Base-by-base conservation (phyloP, 305 asterid species). In the Fraxinus platypoda region DNA sequence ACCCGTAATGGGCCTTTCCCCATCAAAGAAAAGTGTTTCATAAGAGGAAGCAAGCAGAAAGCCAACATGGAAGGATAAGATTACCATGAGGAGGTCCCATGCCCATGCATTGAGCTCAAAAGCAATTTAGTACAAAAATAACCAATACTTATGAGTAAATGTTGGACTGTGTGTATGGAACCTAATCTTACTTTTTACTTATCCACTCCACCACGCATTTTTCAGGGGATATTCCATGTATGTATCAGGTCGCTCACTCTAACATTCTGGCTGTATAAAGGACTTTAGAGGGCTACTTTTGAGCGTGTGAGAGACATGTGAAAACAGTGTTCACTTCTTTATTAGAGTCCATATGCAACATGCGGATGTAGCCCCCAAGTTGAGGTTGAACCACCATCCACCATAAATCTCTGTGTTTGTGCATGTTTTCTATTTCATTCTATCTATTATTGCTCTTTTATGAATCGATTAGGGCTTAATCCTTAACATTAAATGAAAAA, bases 31-130 rank as follows among this genome's bases (percentile, higher is more conserved):
- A 54, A 82, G 81, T 78, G 81, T 79, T 83, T 41, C 52, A 41
- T 41, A 41, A 41, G 52, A 43, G 54, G 54, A 78, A n/a, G 81
- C 23, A 83, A 78, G 80, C 85, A 81, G 76, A 79, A 81, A 82
- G 81, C 76, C 28, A 79, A 54, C 59, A 38, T 43, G 35, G 37
- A 82, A 80, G 75, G 82, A 80, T 80, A 73, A 83, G 83, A 81
- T 74, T n/a, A 76, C 80, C 57, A 80, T 1, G 34, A 35, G n/a
- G 46, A 70, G 38, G 64, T 54, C 64, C 9, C 64, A 15, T 54
- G 64, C 66, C 21, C 26, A 54, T n/a, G 25, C 25, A 17, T 4
- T 19, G 57, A 46, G 19, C 57, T 54, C 25, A n/a, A 54, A 54
- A 3, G 23, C 25, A 54, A 54, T 54, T n/a, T n/a, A 54, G 66